Conservation (phyloP, 1,284 basidiomycete species). For the Exobasidium cylindrosporum region DNA sequence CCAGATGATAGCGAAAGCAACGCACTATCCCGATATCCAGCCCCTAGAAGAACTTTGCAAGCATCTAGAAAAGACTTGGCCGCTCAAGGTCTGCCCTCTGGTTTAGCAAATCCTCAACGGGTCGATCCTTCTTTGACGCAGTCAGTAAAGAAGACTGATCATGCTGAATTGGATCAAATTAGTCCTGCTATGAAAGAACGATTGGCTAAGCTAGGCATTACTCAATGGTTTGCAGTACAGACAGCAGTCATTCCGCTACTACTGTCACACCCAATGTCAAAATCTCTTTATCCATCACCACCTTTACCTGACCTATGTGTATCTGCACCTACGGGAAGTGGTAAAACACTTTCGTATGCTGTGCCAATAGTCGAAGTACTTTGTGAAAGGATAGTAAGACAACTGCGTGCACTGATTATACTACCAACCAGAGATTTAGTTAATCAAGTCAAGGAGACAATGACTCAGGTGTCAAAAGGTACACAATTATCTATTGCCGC, state of each 20-base stretch:
- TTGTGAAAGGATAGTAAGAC: slow-evolving; percentile 40
- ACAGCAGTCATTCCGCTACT: slow-evolving; percentile 76
- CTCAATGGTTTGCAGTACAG: slow-evolving; percentile 67
- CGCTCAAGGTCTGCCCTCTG: slow-evolving; percentile 42
- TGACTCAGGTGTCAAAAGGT: slow-evolving; percentile 72
- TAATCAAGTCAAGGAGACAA: slow-evolving; percentile 82
- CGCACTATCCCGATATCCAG: slow-evolving; percentile 6
- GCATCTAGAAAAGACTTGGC: slow-evolving; percentile 31
- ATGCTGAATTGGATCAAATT: slow-evolving; percentile 11
- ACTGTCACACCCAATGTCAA: slow-evolving; percentile 57
- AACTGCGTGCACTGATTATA: slow-evolving; percentile 84
- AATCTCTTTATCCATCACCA: slow-evolving; percentile 67
- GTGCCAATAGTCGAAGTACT: slow-evolving; percentile 78
- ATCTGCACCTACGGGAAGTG: slow-evolving; percentile 97
- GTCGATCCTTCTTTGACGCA: slow-evolving; percentile 31
- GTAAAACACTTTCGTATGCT: slow-evolving; percentile 94
- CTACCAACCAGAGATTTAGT: slow-evolving; percentile 96
- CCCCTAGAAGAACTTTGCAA: slow-evolving; percentile 17
- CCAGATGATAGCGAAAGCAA: not conserved
- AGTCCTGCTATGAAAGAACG: slow-evolving; percentile 1
- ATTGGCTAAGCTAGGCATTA: slow-evolving; percentile 30
- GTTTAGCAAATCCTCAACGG: slow-evolving; percentile 32
- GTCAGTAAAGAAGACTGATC: slow-evolving; percentile 18
- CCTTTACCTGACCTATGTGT: slow-evolving; percentile 82
- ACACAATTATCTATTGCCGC: slow-evolving; percentile 73